Percentiles rank a stretch among this genome's conserved stretches.
These are phyloP conservation scores for rapeseed (Brassica napus) DNA, from an alignment of 345 rosid genomes.

Conservation along the genomic window DNA sequence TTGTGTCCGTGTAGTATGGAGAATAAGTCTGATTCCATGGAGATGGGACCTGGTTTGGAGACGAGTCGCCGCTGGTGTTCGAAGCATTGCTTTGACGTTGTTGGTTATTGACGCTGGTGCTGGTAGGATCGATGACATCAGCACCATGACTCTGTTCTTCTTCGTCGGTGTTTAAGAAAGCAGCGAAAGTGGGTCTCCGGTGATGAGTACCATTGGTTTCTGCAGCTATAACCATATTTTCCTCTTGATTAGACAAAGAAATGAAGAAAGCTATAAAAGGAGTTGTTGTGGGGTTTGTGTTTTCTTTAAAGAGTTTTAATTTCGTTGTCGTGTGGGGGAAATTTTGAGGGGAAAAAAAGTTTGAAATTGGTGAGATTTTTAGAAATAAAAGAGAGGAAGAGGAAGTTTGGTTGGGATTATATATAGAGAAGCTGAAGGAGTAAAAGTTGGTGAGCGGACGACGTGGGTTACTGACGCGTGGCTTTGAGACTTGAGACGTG, in stretches of 20 bases:
- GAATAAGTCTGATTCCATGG: slow-evolving; percentile 58
- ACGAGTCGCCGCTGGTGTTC: slow-evolving; percentile 48
- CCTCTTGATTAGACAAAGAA: background rate
- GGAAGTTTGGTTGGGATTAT: slow-evolving; percentile 6
- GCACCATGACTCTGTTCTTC: slow-evolving; percentile 33
- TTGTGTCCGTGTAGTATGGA: slow-evolving; percentile 50
- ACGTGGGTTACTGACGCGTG: slow-evolving; percentile 41
- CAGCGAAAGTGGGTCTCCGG: slow-evolving; percentile 57
- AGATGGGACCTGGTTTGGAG: slow-evolving; percentile 51
- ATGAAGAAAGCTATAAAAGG: background rate
- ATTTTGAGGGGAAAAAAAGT: background rate
- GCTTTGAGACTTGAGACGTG: slow-evolving; percentile 27
- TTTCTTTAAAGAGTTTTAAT: background rate
- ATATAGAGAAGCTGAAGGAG: slow-evolving; percentile 27
- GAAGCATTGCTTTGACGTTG: slow-evolving; percentile 37
- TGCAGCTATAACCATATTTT: slow-evolving; percentile 26
- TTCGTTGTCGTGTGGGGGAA: slow-evolving; percentile 21
- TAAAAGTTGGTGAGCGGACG: slow-evolving; percentile 32
- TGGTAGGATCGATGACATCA: slow-evolving; percentile 18
- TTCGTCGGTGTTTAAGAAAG: slow-evolving; percentile 53
- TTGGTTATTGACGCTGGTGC: slow-evolving; percentile 3
- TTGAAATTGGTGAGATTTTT: slow-evolving; percentile 2
- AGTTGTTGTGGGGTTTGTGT: slow-evolving; percentile 7
- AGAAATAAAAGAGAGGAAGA: slow-evolving; percentile 28
- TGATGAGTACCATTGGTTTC: slow-evolving; percentile 33